Base-by-base conservation (phyloP, 305 asterid species). In the Fraxinus baroniana region DNA sequence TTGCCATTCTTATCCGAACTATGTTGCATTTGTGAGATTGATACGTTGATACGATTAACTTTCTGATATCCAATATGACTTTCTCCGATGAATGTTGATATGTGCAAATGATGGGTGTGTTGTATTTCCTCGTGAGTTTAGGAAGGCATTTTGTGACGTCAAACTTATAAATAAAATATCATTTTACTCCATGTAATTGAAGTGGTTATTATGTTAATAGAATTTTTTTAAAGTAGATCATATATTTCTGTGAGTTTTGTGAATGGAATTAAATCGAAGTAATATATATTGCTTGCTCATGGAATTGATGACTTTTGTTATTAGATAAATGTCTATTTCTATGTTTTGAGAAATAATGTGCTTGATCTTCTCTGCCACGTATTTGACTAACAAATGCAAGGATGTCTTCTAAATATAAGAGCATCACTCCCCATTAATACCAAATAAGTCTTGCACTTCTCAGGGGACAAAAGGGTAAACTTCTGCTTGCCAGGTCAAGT, bases 31-130 rank as follows among this genome's bases (percentile, higher is more conserved):
- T 15, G 57, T 57, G 10, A 76, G 30, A 5, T 12, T 44, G 55
- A 13, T 33, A 32, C 22, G 68, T 84, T 70, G 39, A 78, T 35
- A 37, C 33, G 55, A 2, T 28, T n/a, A 20, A 46, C 80, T 76
- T 1, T 39, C 3, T 26, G 10, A 57, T 26, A 76, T 37, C 57
- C 44, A 77, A 68, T 74, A 64, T 70, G 26, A 33, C 77, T 39
- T 79, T 41, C 68, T 76, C 78, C 78, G 20, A 3, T 68, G 71
- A 74, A 18, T 78, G 80, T 39, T 32, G 3, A 39, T 39, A 39
- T 39, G 6, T 46, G 41, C 57, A 37, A 30, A 35, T 57, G 24
- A 32, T 74, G 22, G 22, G 73, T 17, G n/a, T 78, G 8, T 78
- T 32, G 12, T 32, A 3, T 57, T 18, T 62, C 8, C 72, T 62